A percentile compares a stretch with the other conserved stretches of the same genome.
Evolutionary conservation across 2,329 filamentous ascomycete genomes (phyloP).

Genomic region (Coniella vitis): DNA sequence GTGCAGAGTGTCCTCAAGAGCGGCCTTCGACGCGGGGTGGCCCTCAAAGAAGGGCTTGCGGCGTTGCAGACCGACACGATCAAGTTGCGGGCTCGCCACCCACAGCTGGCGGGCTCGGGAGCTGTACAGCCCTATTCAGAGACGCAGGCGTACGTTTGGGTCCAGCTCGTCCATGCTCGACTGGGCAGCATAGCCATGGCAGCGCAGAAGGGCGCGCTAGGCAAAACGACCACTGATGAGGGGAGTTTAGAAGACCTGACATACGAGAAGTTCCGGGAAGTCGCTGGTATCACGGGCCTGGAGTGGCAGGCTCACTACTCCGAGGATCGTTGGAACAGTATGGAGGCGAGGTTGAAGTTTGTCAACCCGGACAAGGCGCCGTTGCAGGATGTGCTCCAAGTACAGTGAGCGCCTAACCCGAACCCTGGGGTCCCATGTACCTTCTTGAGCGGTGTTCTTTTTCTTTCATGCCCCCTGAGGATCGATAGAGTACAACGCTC

Average conservation of each 20-base stretch:
- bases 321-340: slow-evolving; percentile 20
- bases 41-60: slow-evolving; percentile 23
- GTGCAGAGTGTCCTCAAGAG: slow-evolving; percentile 21
- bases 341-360: slow-evolving; percentile 23
- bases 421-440: not conserved
- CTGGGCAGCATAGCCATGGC: slow-evolving; percentile 8
- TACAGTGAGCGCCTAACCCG: not conserved
- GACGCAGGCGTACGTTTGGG: slow-evolving; percentile 28
- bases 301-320: slow-evolving; percentile 26
- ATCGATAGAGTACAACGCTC: too few species aligned
- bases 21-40: slow-evolving; percentile 17
- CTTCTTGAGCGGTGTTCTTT: not conserved
- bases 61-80: slow-evolving; percentile 22
- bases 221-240: not conserved
- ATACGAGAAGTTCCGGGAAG: slow-evolving; percentile 18
- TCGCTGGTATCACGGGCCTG: slow-evolving; percentile 20
- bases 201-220: not conserved
- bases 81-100: slow-evolving; percentile 16
- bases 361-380: slow-evolving; percentile 1
- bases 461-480: not conserved
- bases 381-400: not conserved
- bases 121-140: slow-evolving; percentile 24
- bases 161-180: slow-evolving; percentile 22
- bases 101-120: not conserved
- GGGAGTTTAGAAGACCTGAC: not conserved